Conservation (phyloP, 2,329 filamentous ascomycete genomes). For the Exophiala dermatitidis region DNA sequence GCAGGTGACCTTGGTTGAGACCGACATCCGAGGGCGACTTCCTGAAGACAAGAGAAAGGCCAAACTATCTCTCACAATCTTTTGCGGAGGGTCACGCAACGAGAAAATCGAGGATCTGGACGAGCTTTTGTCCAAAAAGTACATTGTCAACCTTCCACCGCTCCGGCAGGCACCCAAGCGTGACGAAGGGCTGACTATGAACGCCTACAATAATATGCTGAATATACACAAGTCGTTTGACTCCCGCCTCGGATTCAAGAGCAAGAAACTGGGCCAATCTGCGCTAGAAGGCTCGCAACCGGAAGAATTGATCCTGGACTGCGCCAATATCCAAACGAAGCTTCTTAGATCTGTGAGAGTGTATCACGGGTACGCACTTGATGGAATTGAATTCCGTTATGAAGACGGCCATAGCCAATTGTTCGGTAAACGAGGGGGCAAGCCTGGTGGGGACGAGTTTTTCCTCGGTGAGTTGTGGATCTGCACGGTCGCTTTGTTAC, state of each 20-base stretch:
- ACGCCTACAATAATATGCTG: conserved; percentile 21
- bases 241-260: conserved; percentile 62
- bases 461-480: conserved; percentile 56
- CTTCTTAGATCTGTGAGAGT: conserved; percentile 68
- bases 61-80: conserved; percentile 63
- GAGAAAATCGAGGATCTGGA: conserved; percentile 72
- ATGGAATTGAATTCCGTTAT: conserved; percentile 88
- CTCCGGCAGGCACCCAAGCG: conserved; percentile 35
- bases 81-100: conserved; percentile 66
- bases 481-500: neutral
- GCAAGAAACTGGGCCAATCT: conserved; percentile 66
- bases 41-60: conserved; percentile 66
- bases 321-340: conserved; percentile 59
- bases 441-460: conserved; percentile 64
- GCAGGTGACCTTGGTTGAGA: conserved; percentile 67
- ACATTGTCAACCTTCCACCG: conserved; percentile 66
- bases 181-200: conserved; percentile 27
- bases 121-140: conserved; percentile 62
- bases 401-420: conserved; percentile 78
- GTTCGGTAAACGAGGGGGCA: conserved; percentile 74
- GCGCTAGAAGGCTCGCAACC: conserved; percentile 62
- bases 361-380: conserved; percentile 68
- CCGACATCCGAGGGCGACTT: conserved; percentile 62
- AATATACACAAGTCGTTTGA: conserved; percentile 24
- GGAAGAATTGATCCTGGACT: conserved; percentile 68